Base-by-base conservation (phyloP, 1,284 basidiomycete genomes). In the Cerrena zonata region DNA sequence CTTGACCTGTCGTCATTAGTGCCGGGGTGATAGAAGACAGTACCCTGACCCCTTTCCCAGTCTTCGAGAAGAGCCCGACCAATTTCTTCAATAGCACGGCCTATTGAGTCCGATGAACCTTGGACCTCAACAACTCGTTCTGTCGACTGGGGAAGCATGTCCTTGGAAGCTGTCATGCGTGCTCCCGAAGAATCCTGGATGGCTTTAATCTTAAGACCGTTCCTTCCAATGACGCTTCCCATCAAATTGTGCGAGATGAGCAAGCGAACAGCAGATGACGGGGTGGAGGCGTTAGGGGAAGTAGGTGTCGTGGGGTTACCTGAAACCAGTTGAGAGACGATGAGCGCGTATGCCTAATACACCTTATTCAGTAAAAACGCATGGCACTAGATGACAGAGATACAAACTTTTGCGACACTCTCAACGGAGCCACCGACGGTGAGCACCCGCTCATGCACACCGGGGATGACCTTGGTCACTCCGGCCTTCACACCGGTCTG, bases 191-290 rank as follows among this genome's bases (percentile, higher is more conserved):
- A 79, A 70, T 99, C 96, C 69, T 99, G 96, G 68, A 99, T 99
- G 68, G 94, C 92, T 77, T 99, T 99, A 73, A 99, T 99, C 83
- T 98, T 99, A 69, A 91, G 84, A 58, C 96, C 96, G 53, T 76
- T 89, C 62, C 95, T 91, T 59, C 96, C 96, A 62, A 99, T 99
- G 70, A 99, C 92, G 51, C 94, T 95, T 50, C 96, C 96, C 96
- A 99, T 99, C 59, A 98, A 82, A 69, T 96, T 95, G 76, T 99
- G 94, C 49, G 94, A 96, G 67, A 99, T 93, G 63, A 99, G 84
- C 57, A 96, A 89, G 53, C 93, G 91, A 66, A 98, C 87, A 54
- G 93, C 90, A 50, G 93, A 94, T 85, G 45, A 86, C 75, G 59
- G 80, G 72, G 56, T 78, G 53, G 84, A 77, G 42, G 81, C 76